Conservation (phyloP, 768 basidiomycete species). For the Coprinopsis marcescibilis region DNA sequence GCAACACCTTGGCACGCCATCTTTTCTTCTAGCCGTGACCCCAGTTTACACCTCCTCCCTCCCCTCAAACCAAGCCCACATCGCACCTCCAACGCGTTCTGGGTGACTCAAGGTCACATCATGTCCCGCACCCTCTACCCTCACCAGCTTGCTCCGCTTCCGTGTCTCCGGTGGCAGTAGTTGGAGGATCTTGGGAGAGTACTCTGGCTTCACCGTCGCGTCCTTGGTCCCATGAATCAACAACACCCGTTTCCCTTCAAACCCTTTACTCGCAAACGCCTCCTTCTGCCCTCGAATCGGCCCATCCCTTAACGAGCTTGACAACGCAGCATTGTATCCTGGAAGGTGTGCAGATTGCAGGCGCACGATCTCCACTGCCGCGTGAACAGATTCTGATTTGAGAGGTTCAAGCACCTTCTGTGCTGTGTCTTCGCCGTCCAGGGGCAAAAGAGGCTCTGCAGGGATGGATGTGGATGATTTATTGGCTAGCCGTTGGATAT, state of each 20-base stretch:
- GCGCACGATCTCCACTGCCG: slow-evolving; percentile 53
- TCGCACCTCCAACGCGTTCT: slow-evolving; percentile 25
- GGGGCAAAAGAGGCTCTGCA: slow-evolving; percentile 1
- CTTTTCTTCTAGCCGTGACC: too few species aligned
- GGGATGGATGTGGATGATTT: slow-evolving; percentile 13
- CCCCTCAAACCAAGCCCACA: slow-evolving; percentile 28
- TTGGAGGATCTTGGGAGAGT: slow-evolving; percentile 40
- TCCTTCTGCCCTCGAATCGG: slow-evolving; percentile 58
- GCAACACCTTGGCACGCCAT: too few species aligned
- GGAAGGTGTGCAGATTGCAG: slow-evolving; percentile 72
- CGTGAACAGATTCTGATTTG: slow-evolving; percentile 12
- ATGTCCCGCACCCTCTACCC: slow-evolving; percentile 47
- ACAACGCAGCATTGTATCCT: slow-evolving; percentile 71
- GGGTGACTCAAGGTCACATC: slow-evolving; percentile 44
- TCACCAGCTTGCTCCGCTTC: slow-evolving; percentile 36
- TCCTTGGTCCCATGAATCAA: slow-evolving; percentile 68
- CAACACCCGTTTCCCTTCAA: slow-evolving; percentile 45
- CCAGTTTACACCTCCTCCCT: slow-evolving; percentile 3
- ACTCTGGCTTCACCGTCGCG: slow-evolving; percentile 48
- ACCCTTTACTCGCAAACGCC: slow-evolving; percentile 46
- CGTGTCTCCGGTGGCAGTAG: slow-evolving; percentile 34
- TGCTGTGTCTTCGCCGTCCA: neutral
- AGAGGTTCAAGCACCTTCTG: neutral
- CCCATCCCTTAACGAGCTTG: slow-evolving; percentile 67
- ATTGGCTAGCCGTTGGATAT: slow-evolving; percentile 46